Evolutionary conservation across 2,329 filamentous ascomycete species (phyloP).

Genomic region (Pseudohalonectria lignicola): DNA sequence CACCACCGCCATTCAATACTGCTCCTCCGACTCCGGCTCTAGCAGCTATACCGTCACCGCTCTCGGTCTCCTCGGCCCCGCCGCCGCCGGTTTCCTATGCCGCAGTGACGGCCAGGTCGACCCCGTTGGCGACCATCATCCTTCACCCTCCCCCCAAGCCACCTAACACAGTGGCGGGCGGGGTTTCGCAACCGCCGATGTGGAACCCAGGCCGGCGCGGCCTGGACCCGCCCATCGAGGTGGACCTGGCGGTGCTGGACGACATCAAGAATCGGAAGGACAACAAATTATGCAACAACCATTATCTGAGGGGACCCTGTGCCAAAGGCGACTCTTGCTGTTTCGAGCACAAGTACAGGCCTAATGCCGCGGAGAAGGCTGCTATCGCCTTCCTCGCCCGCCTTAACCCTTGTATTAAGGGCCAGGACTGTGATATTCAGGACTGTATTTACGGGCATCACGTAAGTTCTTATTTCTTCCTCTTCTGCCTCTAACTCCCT

Average conservation of each 20-base stretch:
- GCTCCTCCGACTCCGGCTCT: no score
- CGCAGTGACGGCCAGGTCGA: conserved; percentile 24
- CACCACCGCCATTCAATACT: no score
- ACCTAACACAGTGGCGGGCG: conserved; percentile 4
- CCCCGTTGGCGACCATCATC: conserved; percentile 20
- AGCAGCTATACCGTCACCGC: no score
- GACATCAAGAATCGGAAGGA: conserved; percentile 44
- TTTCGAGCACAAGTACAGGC: conserved; percentile 45
- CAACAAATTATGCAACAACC: conserved; percentile 50
- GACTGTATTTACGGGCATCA: conserved; percentile 55
- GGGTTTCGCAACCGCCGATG: conserved; percentile 15
- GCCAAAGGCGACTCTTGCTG: conserved; percentile 40
- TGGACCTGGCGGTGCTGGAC: conserved; percentile 35
- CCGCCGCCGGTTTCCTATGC: conserved; percentile 1
- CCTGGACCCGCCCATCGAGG: conserved; percentile 37
- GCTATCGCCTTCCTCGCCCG: conserved; percentile 45
- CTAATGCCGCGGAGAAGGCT: conserved; percentile 40
- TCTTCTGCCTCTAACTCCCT: conserved; percentile 1
- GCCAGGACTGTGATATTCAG: conserved; percentile 45
- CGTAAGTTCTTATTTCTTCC: conserved; percentile 36
- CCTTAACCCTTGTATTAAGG: conserved; percentile 44
- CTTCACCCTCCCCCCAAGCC: conserved; percentile 23
- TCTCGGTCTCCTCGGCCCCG: no score
- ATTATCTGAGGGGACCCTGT: conserved; percentile 48
- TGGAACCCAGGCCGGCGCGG: conserved; percentile 47